phyloP scores from a whole-genome alignment of 1,139 yeast species.

The Protomyces inundatus region DNA sequence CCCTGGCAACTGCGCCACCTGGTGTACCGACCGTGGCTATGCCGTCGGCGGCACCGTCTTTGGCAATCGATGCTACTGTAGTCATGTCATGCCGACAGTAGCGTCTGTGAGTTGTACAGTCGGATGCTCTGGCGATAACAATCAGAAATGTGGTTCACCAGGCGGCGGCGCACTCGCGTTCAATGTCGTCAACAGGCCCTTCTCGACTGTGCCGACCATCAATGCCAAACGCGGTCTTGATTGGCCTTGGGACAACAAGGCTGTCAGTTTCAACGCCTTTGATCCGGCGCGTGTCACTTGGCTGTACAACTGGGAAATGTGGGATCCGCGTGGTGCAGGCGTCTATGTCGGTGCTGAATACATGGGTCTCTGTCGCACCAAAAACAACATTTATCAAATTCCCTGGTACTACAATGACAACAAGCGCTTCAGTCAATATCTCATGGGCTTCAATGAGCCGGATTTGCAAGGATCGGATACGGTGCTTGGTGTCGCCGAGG shows the following conservation, averaged over 20 bases:
- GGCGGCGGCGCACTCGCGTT: neutral
- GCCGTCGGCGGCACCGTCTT: neutral
- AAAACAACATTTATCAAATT: constrained; percentile 2
- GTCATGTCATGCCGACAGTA: constrained; percentile 1
- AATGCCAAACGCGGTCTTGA: constrained; percentile 18
- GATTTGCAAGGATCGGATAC: constrained; percentile 20
- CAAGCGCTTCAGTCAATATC: neutral
- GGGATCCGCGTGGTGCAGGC: constrained; percentile 6
- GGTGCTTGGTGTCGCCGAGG: constrained; percentile 13
- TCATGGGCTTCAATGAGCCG: constrained; percentile 28
- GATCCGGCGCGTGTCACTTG: constrained; percentile 15
- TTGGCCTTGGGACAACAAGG: constrained; percentile 23
- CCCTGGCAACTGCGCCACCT: constrained; percentile 7
- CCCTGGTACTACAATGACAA: constrained; percentile 14
- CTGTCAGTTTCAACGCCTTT: constrained; percentile 6
- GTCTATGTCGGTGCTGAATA: constrained; percentile 14
- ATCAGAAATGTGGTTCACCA: constrained; percentile 7
- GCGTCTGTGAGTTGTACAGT: constrained; percentile 1
- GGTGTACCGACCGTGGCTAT: constrained; percentile 9
- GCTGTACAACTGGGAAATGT: constrained; percentile 26
- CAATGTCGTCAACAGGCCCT: neutral
- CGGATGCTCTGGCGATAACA: constrained; percentile 9
- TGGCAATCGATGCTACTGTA: constrained; percentile 6
- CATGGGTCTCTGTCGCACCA: constrained; percentile 5
- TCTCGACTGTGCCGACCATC: neutral